Evolutionary conservation across 371 early-diverging fungal genomes (phyloP), one percentile per base, ranked within the genome.

Genomic region (Rhizopus delemar): DNA sequence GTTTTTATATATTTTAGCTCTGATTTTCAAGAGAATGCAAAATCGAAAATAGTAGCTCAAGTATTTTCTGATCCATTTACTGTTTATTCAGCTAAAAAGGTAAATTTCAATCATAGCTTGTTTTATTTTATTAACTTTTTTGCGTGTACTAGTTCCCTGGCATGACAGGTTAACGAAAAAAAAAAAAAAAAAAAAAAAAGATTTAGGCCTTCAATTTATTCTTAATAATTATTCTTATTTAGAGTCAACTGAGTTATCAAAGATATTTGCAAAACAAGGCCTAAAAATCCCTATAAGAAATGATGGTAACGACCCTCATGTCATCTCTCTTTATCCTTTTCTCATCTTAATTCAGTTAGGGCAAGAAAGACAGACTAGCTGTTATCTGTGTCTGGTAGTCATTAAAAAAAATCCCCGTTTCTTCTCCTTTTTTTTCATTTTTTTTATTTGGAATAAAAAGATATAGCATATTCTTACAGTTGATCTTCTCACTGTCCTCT

Each of bases 241-340:
- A 90, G 96, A 94, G 81, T 93, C 94, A 4, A 94, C 96, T 6
- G 87, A 88, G 38, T 66, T 96, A 31, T 93, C 94, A 12, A 88
- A 92, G 61, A 83, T 87, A 8, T 90, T 96, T 78, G 94, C 96
- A 2, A 90, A 90, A 51, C 96, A 96, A 63, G 96, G 96, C 0
- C 74, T 96, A 50, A 94, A 94, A 66, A 94, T 96, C 59, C 91
- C 94, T 2, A 93, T 96, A 65, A 83, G 95, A 38, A 96, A 94
- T 59, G 93, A 94, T 66, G 81, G 78, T 72, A 87, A 57, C 31
- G 8, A 45, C 9, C 8, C 8, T 16, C 15, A 31, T 29, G n/a
- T 6, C 8, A 51, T 49, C 16, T 15, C 29, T 41, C 15, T 41
- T 38, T 2, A 12, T 12, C 12, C 8, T 39, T 34, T 34, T 29